A percentile compares a stretch with the other conserved stretches of the same genome.
Conservation (phyloP, 2,329 filamentous ascomycete species). For the Metarhizium guizhouense region DNA sequence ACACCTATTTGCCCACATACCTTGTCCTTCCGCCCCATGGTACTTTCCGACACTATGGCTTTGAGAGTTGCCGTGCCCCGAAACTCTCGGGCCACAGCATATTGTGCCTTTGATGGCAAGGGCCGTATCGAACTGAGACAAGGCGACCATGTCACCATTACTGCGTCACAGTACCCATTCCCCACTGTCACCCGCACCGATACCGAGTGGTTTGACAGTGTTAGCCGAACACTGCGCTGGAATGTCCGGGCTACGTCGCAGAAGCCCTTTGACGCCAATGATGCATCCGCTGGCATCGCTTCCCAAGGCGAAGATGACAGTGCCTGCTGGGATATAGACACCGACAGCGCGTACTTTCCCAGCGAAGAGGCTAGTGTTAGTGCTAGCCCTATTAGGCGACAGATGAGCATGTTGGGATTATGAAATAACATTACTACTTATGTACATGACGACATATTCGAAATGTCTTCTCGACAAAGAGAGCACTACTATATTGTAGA, state of each 20-base stretch:
- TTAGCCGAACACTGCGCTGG: conserved; percentile 87
- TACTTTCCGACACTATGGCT: conserved; percentile 88
- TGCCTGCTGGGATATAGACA: conserved; percentile 87
- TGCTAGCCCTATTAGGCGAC: conserved; percentile 59
- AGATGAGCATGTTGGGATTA: conserved; percentile 61
- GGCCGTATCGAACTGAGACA: conserved; percentile 86
- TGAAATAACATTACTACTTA: conserved; percentile 8
- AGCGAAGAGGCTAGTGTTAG: conserved; percentile 64
- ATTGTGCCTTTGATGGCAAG: conserved; percentile 97
- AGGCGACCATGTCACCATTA: conserved; percentile 93
- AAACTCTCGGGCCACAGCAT: conserved; percentile 82
- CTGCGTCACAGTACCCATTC: conserved; percentile 93
- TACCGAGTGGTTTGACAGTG: conserved; percentile 94
- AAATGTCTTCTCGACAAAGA: background rate
- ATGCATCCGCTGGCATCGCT: conserved; percentile 21
- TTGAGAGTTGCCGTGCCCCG: conserved; percentile 81
- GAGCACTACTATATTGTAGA: background rate
- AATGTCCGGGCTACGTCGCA: conserved; percentile 88
- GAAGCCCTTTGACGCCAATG: conserved; percentile 67
- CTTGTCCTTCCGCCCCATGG: conserved; percentile 94
- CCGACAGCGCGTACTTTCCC: conserved; percentile 63
- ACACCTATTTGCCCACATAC: conserved; percentile 98
- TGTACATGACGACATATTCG: background rate
- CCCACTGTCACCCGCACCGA: conserved; percentile 86
- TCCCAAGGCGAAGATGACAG: conserved; percentile 44